Conservation (phyloP, 2,329 filamentous ascomycete genomes). For the Teratosphaeriaceae sp. region DNA sequence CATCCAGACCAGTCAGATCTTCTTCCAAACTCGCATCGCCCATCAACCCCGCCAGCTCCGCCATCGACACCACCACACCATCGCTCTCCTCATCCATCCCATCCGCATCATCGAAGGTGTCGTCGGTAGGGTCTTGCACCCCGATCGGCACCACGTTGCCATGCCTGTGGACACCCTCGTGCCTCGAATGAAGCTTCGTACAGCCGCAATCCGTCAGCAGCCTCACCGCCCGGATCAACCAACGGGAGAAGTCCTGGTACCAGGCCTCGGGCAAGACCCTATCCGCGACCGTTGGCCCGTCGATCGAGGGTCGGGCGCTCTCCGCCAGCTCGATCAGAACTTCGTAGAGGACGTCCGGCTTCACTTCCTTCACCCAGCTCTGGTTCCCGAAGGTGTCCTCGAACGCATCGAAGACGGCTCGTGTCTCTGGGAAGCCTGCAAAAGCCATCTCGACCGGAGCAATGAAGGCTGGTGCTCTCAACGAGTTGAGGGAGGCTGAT, state of each 20-base stretch:
- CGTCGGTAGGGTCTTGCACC: not conserved
- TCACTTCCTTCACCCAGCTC: not conserved
- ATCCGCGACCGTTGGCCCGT: not conserved
- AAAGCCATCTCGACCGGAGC: not conserved
- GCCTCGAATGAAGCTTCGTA: not conserved
- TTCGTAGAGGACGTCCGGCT: not conserved
- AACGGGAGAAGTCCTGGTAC: not conserved
- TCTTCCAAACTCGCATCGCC: not conserved
- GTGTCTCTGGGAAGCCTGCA: not conserved
- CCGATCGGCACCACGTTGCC: not conserved
- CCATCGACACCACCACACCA: not conserved
- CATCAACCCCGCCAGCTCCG: not conserved
- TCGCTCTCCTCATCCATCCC: not conserved
- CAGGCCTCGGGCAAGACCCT: not conserved
- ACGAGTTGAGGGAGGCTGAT: not conserved
- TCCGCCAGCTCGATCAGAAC: not conserved
- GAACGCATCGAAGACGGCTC: not conserved
- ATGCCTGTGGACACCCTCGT: constrained; percentile 1
- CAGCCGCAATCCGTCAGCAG: not conserved
- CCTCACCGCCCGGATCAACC: constrained; percentile 1
- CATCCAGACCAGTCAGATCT: constrained; percentile 1
- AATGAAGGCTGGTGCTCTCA: not conserved
- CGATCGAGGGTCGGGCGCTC: not conserved
- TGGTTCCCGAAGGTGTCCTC: not conserved
- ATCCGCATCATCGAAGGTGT: not conserved